Base-by-base conservation (phyloP, 2,329 filamentous ascomycete genomes). In the Pseudocercospora fijiensis region DNA sequence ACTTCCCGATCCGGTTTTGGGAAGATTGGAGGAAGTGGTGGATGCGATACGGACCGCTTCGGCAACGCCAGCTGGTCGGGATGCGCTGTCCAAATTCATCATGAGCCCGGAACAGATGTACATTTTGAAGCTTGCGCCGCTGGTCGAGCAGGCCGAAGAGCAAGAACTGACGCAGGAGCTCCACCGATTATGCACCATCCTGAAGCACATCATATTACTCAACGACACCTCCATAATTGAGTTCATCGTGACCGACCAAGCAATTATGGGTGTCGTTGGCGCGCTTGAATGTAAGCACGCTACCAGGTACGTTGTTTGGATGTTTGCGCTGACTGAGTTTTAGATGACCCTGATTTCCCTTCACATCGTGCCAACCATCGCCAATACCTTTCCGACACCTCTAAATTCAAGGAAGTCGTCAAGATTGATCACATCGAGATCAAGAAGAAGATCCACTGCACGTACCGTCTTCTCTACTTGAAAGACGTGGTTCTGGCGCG, bases 401-500 rank as follows among this genome's bases (percentile, higher is more conserved):
- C 91, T 20, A 89, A 92, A 70, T 99, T 92, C 77, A 98, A 96
- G 78, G 94, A 99, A 81, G 95, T 99, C 11, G 93, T 99, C 18
- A 89, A 86, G 60, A 97, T 99, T 70, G 89, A 93, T 71, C 91
- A 97, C 71, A 84, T 88, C 5, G 80, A 85, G 58, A 91, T 97
- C 67, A 87, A 89, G 70, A 88, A 86, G 72, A 98, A 98, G 81
- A 98, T 99, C 43, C 93, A 97, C 74, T 92, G 93, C 76, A 98
- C 95, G 0, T 97, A 97, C 80, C 90, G 95, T 43, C 81, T 99
- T 33, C 93, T 96, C 74, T 99, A 99, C 76, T 84, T 99, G 60
- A 99, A 98, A 77, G 95, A 99, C 73, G 95, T 99, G n/a, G 94
- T 98, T 0, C 85, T 99, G 49, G 95, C 95, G 28, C 88, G 95